These are phyloP conservation scores for Tetrahymena elliotti DNA, from an alignment of 73 alveolate species.

Conservation along the genomic window DNA sequence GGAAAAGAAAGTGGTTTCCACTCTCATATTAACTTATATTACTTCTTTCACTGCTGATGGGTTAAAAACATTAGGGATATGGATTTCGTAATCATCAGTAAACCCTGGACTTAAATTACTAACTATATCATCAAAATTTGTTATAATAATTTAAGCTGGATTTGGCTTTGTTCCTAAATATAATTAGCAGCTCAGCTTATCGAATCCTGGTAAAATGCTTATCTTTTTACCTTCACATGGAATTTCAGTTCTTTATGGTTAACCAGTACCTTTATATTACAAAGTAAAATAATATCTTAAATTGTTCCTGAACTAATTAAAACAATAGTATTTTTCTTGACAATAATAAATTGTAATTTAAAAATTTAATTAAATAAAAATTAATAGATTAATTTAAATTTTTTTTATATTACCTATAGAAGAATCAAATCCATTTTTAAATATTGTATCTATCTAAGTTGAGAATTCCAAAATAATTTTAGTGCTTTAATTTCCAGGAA, in stretches of 20 bases:
- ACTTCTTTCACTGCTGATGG: slow-evolving; percentile 19
- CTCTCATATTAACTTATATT: background rate
- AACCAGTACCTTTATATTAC: slow-evolving; percentile 3
- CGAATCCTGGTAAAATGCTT: background rate
- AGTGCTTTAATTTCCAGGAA: background rate
- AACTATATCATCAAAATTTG: slow-evolving; percentile 16
- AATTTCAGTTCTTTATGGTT: slow-evolving; percentile 15
- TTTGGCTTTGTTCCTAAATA: slow-evolving; percentile 34
- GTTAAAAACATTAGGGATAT: slow-evolving; percentile 21
- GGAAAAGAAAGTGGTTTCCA: background rate
- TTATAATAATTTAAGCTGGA: slow-evolving; percentile 24
- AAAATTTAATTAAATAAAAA: background rate
- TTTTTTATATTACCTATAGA: slow-evolving; percentile 4
- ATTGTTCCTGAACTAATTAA: no score
- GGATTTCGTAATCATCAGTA: slow-evolving; percentile 21
- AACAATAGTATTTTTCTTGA: no score
- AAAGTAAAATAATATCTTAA: no score
- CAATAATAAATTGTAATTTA: no score
- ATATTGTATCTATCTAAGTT: background rate
- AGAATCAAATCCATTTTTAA: slow-evolving; percentile 25
- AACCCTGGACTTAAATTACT: background rate
- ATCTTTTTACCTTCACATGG: slow-evolving; percentile 14
- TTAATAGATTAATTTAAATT: background rate
- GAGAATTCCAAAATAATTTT: background rate
- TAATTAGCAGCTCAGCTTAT: slow-evolving; percentile 6